Evolutionary conservation across 495 filamentous ascomycete genomes (phyloP).

Genomic region (Corynascus novoguineensis): DNA sequence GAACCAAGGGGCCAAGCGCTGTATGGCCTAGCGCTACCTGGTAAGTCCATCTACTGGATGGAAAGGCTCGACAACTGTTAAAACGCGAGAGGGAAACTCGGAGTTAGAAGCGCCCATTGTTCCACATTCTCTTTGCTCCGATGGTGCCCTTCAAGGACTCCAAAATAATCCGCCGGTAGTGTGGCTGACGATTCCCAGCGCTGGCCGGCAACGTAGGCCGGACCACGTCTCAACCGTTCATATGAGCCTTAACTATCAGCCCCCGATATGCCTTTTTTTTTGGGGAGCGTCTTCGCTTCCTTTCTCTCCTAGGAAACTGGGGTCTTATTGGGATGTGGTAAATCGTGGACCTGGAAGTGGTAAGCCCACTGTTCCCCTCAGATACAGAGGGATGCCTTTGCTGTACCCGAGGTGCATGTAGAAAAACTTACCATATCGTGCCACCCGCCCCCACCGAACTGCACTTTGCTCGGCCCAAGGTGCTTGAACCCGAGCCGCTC

Average conservation of each 20-base stretch:
- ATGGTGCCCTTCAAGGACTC: no score
- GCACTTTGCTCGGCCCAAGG: constrained; percentile 55
- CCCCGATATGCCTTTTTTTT: background rate
- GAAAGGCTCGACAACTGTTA: background rate
- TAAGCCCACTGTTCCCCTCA: background rate
- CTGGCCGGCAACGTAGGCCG: no score
- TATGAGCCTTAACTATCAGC: no score
- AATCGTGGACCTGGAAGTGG: constrained; percentile 5
- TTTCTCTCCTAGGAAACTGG: background rate
- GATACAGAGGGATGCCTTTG: background rate
- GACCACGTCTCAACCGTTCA: background rate
- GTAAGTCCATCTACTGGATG: background rate
- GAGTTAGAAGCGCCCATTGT: no score
- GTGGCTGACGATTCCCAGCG: no score
- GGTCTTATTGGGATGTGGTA: background rate
- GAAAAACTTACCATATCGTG: constrained; percentile 55
- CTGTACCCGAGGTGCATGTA: background rate
- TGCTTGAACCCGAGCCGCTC: constrained; percentile 67
- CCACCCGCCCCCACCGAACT: constrained; percentile 78
- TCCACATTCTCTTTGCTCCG: no score
- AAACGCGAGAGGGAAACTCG: no score
- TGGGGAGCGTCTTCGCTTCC: background rate
- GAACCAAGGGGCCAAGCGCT: background rate
- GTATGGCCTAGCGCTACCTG: background rate
- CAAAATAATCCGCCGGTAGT: no score